These are phyloP conservation scores for Plasmodium vivax DNA, from an alignment of 169 alveolate species.

Conservation along the genomic window DNA sequence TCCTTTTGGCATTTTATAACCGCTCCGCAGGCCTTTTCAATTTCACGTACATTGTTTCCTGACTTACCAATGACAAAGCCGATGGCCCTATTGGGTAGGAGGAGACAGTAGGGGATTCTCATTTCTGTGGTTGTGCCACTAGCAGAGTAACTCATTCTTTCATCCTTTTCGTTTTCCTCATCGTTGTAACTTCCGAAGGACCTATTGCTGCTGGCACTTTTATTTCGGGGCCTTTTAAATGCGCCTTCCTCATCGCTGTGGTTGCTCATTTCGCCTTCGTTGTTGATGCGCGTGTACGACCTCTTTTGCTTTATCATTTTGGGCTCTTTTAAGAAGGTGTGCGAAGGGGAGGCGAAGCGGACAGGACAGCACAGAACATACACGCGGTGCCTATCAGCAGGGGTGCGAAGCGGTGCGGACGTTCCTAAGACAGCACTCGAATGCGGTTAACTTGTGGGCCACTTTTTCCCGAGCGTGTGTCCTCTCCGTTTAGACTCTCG, in stretches of 20 bases:
- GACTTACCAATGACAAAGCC: slow-evolving; percentile 69
- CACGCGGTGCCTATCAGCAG: not conserved
- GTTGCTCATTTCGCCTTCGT: slow-evolving; percentile 25
- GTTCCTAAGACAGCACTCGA: not conserved
- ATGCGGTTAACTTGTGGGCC: not conserved
- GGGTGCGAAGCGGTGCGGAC: not conserved
- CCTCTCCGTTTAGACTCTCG: not conserved
- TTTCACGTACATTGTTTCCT: slow-evolving; percentile 73
- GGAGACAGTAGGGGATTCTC: slow-evolving; percentile 59
- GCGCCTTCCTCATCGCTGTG: slow-evolving; percentile 32
- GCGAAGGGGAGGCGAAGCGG: not conserved
- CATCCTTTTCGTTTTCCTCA: slow-evolving; percentile 28
- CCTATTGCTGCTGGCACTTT: slow-evolving; percentile 51
- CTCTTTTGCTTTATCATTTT: slow-evolving; percentile 65
- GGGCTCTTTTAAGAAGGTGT: not conserved
- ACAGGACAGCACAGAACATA: not conserved
- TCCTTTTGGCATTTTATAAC: slow-evolving; percentile 70
- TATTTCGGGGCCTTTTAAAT: slow-evolving; percentile 48
- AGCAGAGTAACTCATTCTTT: not conserved
- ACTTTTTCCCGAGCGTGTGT: not conserved
- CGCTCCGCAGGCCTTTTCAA: slow-evolving; percentile 63
- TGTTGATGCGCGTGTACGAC: slow-evolving; percentile 23
- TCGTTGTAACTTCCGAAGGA: slow-evolving; percentile 28
- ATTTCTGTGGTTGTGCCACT: slow-evolving; percentile 23
- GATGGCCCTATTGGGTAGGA: slow-evolving; percentile 65